A percentile compares a stretch with the other conserved stretches of the same genome.
Conservation (phyloP, 495 filamentous ascomycete genomes). For the Neurospora tetrasperma region DNA sequence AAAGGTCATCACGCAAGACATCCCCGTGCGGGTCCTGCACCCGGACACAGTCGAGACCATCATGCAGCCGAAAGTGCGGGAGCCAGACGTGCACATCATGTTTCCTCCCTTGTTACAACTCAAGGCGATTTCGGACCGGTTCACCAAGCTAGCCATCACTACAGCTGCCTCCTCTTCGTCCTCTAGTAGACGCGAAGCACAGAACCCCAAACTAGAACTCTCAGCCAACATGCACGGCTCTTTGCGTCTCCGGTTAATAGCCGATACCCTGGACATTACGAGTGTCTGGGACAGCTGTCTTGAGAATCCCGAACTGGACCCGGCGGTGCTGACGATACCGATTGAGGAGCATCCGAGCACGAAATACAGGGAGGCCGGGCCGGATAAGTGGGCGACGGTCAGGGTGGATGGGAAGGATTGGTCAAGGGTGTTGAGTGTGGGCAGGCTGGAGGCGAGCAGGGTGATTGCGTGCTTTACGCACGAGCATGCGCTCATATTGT, state of each 20-base stretch:
- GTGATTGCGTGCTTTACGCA: constrained; percentile 79
- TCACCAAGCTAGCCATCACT: constrained; percentile 61
- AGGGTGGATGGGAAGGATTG: constrained; percentile 87
- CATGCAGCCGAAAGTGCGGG: constrained; percentile 79
- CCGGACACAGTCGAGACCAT: constrained; percentile 69
- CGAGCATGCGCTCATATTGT: constrained; percentile 81
- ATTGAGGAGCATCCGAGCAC: constrained; percentile 68
- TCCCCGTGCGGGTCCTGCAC: constrained; percentile 83
- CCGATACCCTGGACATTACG: constrained; percentile 71
- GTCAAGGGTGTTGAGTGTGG: constrained; percentile 74
- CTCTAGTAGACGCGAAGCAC: constrained; percentile 7
- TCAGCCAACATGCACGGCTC: constrained; percentile 88
- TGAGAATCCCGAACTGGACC: constrained; percentile 75
- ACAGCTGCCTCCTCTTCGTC: constrained; percentile 17
- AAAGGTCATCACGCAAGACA: constrained; percentile 87
- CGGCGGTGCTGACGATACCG: constrained; percentile 51
- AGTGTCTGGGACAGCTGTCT: constrained; percentile 66
- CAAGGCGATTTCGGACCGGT: constrained; percentile 86
- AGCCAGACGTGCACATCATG: constrained; percentile 89
- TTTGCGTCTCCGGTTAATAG: constrained; percentile 60
- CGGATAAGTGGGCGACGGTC: constrained; percentile 70
- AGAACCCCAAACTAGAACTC: constrained; percentile 59
- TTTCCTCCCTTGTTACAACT: constrained; percentile 74
- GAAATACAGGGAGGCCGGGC: constrained; percentile 48
- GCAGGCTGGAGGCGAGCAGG: constrained; percentile 62